Base-by-base conservation (phyloP, 345 rosid genomes). In the Gossypium anomalum region DNA sequence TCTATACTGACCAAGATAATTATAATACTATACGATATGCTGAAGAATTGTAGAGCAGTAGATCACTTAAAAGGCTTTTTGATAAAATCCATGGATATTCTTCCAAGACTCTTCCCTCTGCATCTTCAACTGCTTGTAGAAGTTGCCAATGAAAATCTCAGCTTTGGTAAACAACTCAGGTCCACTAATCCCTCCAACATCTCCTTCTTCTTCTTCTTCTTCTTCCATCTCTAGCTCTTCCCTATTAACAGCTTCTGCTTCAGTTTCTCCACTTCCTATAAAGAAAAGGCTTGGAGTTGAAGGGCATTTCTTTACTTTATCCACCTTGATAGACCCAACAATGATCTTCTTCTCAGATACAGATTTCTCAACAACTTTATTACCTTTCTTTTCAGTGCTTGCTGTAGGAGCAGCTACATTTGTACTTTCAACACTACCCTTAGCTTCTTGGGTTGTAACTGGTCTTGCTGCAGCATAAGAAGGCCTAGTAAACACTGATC, bases 51-150 rank as follows among this genome's bases (percentile, higher is more conserved):
- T 51, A 56, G 61, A 56, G 43, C 0, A 51, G 41, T 27, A 12
- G 7, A 34, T 45, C 49, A 8, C 22, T 77, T 79, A 83, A 71
- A 80, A 79, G 62, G 85, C 79, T 79, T 83, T 85, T 77, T 83
- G 83, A 74, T 85, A 85, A 49, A 84, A 57, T 64, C 83, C 89
- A 76, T 86, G 83, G 78, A 83, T 85, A 78, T 76, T 83, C 77
- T 83, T 82, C 87, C 85, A 87, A 3, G 89, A 90, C 2, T 87
- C 89, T 76, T 86, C 89, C 77, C 89, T 87, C 65, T 90, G 92
- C 87, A 88, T 84, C 88, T 87, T 82, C 88, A 90, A 79, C 80
- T 90, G 89, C 75, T 80, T 81, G 87, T 88, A 82, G 55, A 90
- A 90, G 69, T 87, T 87, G 4, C 89, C 89, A 2, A 90, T 90